Base-by-base conservation (phyloP, 106 monocot species). In the Phalaenopsis aphrodite region DNA sequence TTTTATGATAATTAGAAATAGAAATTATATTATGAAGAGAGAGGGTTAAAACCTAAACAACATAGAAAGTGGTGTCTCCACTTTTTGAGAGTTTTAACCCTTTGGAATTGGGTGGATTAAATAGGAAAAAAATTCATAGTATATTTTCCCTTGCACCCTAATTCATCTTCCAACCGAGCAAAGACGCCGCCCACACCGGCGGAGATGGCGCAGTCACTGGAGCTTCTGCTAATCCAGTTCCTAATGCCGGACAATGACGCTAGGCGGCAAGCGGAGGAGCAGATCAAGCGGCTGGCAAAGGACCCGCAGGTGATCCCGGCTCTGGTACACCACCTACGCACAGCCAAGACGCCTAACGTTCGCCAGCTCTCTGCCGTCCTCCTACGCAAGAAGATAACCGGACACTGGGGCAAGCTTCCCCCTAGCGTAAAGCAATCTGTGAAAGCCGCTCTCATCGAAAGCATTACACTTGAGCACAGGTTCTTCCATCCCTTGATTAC, bases 191-290 rank as follows among this genome's bases (percentile, higher is more conserved):
- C 30, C 30, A 30, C 30, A 30, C 30, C 11, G 21, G 18, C 19
- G 36, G 57, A 5, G 52, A 92, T 92, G 91, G 87, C 92, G 86
- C 94, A 98, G 78, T 98, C 94, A 41, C 81, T 98, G 84, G 97
- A 98, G 88, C 72, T 94, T 61, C 86, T 98, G 73, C 78, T 94
- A 82, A 92, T 94, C 56, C 97, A 98, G 78, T 92, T 98, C 84
- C 80, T 94, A 75, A 94, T 94, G 97, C 97, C 97, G 61, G 97
- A 98, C 81, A 98, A 94, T 85, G 97, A 98, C 85, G 94, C 92
- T 15, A 84, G 97, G 72, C 83, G 94, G 72, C 94, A 98, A 82
- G 97, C 97, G 79, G 97, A 98, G 90, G 92, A 98, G 64, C 96
- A 94, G 92, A 93, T 96, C 43, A 86, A 83, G 89, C 90, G 98